Conservation (phyloP, 495 filamentous ascomycete species). For the Lasiosphaeria hispida region DNA sequence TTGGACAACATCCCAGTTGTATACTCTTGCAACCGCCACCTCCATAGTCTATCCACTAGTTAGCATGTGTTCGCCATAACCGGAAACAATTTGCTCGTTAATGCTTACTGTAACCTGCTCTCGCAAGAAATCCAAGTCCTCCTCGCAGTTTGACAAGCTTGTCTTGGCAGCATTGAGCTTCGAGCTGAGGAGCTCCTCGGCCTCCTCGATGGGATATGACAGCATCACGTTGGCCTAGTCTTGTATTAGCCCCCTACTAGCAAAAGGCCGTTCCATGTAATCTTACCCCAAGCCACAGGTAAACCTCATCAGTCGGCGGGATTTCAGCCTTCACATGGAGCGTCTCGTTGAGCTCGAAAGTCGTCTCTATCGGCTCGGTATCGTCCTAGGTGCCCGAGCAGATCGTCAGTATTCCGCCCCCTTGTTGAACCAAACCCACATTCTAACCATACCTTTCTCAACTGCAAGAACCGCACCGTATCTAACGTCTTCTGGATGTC, state of each 20-base stretch:
- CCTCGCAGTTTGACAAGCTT: slow-evolving; percentile 81
- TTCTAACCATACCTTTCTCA: slow-evolving; percentile 51
- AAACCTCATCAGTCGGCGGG: slow-evolving; percentile 84
- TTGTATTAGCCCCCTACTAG: slow-evolving; percentile 11
- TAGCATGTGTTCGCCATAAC: slow-evolving; percentile 18
- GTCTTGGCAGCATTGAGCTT: slow-evolving; percentile 77
- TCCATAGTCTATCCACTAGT: slow-evolving; percentile 73
- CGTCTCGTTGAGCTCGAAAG: slow-evolving; percentile 95
- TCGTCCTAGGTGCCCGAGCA: slow-evolving; percentile 30
- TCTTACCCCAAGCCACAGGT: slow-evolving; percentile 88
- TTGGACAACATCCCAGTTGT: slow-evolving; percentile 97
- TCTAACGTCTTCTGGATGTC: slow-evolving; percentile 98
- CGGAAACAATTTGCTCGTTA: neutral
- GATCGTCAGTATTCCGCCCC: neutral
- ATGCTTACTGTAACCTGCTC: slow-evolving; percentile 87
- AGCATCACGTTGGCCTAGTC: slow-evolving; percentile 92
- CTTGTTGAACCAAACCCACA: neutral
- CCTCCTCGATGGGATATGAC: slow-evolving; percentile 86
- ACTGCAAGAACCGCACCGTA: slow-evolving; percentile 79
- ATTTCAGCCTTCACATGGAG: slow-evolving; percentile 85
- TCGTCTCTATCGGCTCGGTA: slow-evolving; percentile 75
- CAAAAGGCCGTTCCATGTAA: neutral
- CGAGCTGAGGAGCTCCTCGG: slow-evolving; percentile 70
- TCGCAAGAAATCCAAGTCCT: slow-evolving; percentile 92
- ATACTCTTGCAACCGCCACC: slow-evolving; percentile 93